Evolutionary conservation across 1,284 basidiomycete species (phyloP).

Genomic region (Fomitiporia mediterranea): DNA sequence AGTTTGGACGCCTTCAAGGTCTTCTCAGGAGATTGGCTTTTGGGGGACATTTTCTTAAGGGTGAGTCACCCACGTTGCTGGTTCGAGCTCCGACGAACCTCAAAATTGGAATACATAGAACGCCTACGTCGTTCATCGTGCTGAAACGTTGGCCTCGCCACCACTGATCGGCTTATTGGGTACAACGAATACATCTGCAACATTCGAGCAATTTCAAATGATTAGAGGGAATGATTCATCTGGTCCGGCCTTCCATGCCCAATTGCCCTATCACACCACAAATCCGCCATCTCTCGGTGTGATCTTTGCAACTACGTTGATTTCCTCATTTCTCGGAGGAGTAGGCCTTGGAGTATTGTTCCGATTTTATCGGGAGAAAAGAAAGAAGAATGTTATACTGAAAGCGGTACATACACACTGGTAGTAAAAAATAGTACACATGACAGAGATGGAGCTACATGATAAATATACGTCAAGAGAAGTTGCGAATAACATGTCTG

Average conservation of each 20-base stretch:
- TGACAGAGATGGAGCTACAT: neutral
- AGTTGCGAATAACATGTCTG: neutral
- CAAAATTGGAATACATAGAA: conserved; percentile 34
- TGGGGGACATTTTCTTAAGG: conserved; percentile 54
- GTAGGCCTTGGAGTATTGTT: conserved; percentile 11
- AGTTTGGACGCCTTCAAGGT: conserved; percentile 33
- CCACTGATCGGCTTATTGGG: conserved; percentile 46
- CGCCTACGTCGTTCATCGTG: conserved; percentile 48
- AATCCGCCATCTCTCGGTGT: neutral
- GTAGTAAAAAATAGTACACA: conserved; percentile 1
- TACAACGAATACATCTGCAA: conserved; percentile 38
- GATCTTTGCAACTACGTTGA: conserved; percentile 5
- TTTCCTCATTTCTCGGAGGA: conserved; percentile 12
- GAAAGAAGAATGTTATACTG: neutral
- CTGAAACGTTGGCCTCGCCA: conserved; percentile 35
- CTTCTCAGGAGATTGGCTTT: conserved; percentile 57
- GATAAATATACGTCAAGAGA: neutral
- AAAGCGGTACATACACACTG: conserved; percentile 3
- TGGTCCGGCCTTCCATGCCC: conserved; percentile 21
- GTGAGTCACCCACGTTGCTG: conserved; percentile 31
- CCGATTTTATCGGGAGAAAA: conserved; percentile 18
- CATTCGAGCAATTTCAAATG: conserved; percentile 38
- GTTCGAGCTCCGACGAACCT: neutral
- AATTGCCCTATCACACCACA: conserved; percentile 10
- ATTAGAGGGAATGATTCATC: conserved; percentile 42